Evolutionary conservation across 192 early-diverging fungal species (phyloP), one percentile per base, ranked within the genome.

Genomic region (Linnemannia hyalina): DNA sequence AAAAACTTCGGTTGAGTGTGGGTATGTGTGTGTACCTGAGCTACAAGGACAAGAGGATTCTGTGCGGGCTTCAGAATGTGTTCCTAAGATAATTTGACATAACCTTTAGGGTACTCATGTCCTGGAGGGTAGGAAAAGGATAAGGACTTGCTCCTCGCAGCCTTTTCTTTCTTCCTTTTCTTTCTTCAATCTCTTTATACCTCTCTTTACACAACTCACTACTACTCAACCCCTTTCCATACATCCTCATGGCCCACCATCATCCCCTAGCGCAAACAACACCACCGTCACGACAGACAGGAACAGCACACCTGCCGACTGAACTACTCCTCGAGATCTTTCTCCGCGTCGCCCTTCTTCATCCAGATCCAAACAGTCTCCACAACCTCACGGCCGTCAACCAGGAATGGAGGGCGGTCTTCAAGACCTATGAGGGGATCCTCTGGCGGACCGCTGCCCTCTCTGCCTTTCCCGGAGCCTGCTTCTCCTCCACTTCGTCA

Each of bases 271-370:
- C 20, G 20, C 49, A 22, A 22, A 22, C 49, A 22, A 22, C 49
- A 52, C 49, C 18, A 22, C 49, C 4, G 44, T 15, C 44, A 2
- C 11, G 13, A 46, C 44, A 46, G 44, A 7, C 44, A 46, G 15
- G 44, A 13, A 13, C 11, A 9, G 6, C 40, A 5, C n/a, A 22
- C 15, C 74, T 85, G 9, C 83, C 83, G 3, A 85, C 65, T 20
- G 83, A 85, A 63, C 7, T 85, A 3, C 69, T 85, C 35, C 69
- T 85, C 10, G 57, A 73, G 6, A 68, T 85, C 11, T 80, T 85
- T 29, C 54, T 46, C 15, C 57, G 76, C 13, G 54, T 80, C 0
- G 75, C 78, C 1, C 74, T 36, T 0, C 20, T 73, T 20, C 44
- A 80, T 20, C 83, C 83, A 13, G 16, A 65, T 11, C 78, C 78